phyloP scores from a whole-genome alignment of 140 eudicot species.

The Cichorium intybus region DNA sequence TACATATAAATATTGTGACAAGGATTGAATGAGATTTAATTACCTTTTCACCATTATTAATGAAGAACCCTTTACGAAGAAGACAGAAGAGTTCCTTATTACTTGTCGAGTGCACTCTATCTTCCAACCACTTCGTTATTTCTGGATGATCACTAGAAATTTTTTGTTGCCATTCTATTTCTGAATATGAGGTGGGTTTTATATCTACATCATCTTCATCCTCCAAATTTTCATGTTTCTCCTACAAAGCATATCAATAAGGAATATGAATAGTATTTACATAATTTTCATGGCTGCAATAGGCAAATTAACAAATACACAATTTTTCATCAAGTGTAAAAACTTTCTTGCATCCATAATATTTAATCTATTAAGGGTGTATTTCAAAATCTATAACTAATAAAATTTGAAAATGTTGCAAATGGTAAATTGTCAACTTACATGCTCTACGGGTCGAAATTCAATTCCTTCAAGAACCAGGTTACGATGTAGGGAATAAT shows the following conservation, averaged over 20 bases:
- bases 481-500: not conserved
- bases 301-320: too few species aligned
- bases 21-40: not conserved
- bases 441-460: not conserved
- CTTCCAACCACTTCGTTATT: not conserved
- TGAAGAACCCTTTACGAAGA: not conserved
- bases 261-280: not conserved
- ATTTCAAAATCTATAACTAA: not conserved
- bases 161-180: not conserved
- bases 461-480: not conserved
- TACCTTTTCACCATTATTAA: not conserved
- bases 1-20: not conserved
- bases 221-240: not conserved
- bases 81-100: conserved; percentile 4
- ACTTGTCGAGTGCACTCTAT: not conserved
- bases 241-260: not conserved
- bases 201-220: not conserved
- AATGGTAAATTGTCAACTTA: not conserved
- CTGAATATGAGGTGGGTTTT: not conserved
- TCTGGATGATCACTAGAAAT: not conserved
- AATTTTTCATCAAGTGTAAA: not conserved
- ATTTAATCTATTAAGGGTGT: not conserved
- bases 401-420: not conserved
- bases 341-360: not conserved
- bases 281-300: not conserved